phyloP scores from a whole-genome alignment of 768 basidiomycete species.

The Porpolomopsis calyptriformis region DNA sequence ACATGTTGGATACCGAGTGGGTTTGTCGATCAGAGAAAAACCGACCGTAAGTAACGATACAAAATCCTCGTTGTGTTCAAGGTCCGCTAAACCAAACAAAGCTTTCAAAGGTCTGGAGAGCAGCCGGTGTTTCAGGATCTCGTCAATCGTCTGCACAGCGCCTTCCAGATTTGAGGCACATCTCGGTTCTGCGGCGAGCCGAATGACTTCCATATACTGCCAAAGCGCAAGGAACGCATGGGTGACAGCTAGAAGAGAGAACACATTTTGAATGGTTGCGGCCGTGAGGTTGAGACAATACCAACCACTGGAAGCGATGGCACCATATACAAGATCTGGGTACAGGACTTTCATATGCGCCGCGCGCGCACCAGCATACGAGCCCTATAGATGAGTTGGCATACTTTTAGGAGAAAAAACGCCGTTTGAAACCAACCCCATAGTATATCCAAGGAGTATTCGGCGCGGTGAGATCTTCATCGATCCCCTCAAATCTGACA shows the following conservation, averaged over 20 bases:
- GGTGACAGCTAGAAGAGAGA: constrained; percentile 53
- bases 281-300: constrained; percentile 6
- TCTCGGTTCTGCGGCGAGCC: constrained; percentile 50
- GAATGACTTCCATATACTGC: constrained; percentile 82
- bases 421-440: constrained; percentile 44
- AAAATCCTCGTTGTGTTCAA: constrained; percentile 73
- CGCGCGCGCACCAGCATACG: constrained; percentile 87
- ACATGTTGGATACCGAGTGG: constrained; percentile 4
- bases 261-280: not conserved
- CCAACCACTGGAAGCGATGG: constrained; percentile 79
- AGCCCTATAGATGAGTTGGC: constrained; percentile 38
- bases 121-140: constrained; percentile 38
- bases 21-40: constrained; percentile 2
- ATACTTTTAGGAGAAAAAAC: not conserved
- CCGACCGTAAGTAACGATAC: constrained; percentile 52
- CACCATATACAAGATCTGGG: constrained; percentile 80
- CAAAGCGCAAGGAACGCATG: constrained; percentile 75
- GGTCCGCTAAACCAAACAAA: constrained; percentile 61
- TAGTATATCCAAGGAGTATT: constrained; percentile 86
- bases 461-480: constrained; percentile 61
- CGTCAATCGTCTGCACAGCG: constrained; percentile 51
- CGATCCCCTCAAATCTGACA: constrained; percentile 62
- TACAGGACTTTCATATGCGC: constrained; percentile 86
- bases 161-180: constrained; percentile 52
- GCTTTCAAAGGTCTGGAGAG: constrained; percentile 49